Evolutionary conservation across 2,329 filamentous ascomycete genomes (phyloP), one percentile per base, ranked within the genome.

Genomic region (Tympanopsis confertula): DNA sequence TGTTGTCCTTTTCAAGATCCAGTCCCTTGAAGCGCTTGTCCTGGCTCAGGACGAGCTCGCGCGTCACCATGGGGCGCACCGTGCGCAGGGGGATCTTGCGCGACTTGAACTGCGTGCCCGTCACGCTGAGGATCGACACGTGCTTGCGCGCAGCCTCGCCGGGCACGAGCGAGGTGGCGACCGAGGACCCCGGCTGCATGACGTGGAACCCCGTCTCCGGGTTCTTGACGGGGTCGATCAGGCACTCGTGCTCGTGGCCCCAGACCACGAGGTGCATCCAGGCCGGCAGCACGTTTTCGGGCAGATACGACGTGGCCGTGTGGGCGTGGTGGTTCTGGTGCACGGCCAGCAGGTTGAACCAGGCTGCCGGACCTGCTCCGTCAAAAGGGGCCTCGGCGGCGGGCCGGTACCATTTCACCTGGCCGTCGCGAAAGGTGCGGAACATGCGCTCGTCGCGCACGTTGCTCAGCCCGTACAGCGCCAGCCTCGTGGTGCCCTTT

Each of bases 241-340:
- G 57, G 52, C 91, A 98, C 56, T 98, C 89, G 53, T 98, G 91
- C 58, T 98, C 91, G 51, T 98, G 91, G 3, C 91, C 91, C 91
- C 91, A 98, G 36, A 98, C 74, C 0, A 98, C 77, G 4, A 98
- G 68, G 52, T 98, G 83, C 44, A 98, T 65, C 63, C 93, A 96
- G 14, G 86, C 79, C 0, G 91, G 93, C 1, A 98, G 66, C 50
- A 95, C 91, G 48, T 82, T 86, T 51, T 98, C 93, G 0, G 93
- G 89, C 0, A 98, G 70, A 52, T 94, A 96, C 13, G 85, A 82
- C 0, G 89, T 96, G n/a, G 87, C 77, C 0, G 86, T 94, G 52
- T 95, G 82, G 0, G 88, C 86, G 50, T 91, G 78, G 51, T 96
- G 91, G 48, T 98, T 98, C 53, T 98, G 91, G 53, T 98, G 91